Evolutionary conservation across 495 filamentous ascomycete genomes (phyloP), one percentile per base, ranked within the genome.

Genomic region (Penicillium angulare): DNA sequence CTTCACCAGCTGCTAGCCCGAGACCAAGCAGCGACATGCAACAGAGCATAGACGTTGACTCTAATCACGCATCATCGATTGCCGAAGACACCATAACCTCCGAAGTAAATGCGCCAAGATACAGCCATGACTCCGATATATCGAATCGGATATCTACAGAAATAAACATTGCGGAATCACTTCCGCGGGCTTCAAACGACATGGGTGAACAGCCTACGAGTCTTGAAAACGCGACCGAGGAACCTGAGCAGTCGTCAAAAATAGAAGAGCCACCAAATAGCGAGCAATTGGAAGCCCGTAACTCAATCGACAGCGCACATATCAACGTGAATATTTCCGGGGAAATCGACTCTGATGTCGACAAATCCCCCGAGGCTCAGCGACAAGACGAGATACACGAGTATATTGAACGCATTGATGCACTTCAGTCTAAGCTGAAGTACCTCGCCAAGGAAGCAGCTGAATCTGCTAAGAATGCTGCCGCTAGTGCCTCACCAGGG

Each of bases 321-420:
- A 32, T 46, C 23, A 53, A 53, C 38, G 36, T 57, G 22, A 56
- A 66, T 16, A 15, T 20, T 12, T 38, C 49, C 5, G 43, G 51
- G 1, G 61, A 73, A 7, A 31, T 32, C 21, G 48, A 40, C 20
- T 16, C 32, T 16, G 32, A 75, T 16, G 75, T 85, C n/a, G 68
- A 84, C 32, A 80, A 86, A 43, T 76, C 75, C 20, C 71, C 80
- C 3, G 80, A 88, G 38, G 64, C 75, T 21, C 82, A 85, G 43
- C 77, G 86, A 60, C 88, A 90, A 48, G 87, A 90, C 59, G 91
- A 96, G 62, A 77, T 86, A 15, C 83, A 93, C 56, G 78, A 72
- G 9, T 92, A 95, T 50, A 80, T 92, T 10, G 93, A 97, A 68
- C 84, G 89, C 3, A 95, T 97, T 32, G 93, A 97, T 69, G 88